A percentile compares a stretch with the other conserved stretches of the same genome.
Conservation (phyloP, 1,284 basidiomycete species). For the Kwoniella shivajii region DNA sequence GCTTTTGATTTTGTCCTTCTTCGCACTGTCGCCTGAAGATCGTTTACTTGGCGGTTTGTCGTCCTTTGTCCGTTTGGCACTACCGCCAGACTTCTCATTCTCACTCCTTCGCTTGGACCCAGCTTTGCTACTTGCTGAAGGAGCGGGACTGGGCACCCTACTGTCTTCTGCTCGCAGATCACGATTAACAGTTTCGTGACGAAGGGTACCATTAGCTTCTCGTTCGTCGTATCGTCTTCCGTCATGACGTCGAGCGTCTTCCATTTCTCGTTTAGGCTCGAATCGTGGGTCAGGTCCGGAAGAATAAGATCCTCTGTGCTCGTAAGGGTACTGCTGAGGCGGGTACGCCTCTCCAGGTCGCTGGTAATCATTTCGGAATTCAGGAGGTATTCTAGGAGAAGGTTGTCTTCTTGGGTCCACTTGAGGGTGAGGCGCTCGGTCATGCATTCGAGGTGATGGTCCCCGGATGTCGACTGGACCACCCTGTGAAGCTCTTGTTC, state of each 20-base stretch:
- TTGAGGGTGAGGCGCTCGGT: constrained; percentile 25
- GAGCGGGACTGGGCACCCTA: constrained; percentile 43
- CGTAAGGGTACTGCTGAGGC: constrained; percentile 24
- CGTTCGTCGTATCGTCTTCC: constrained; percentile 11
- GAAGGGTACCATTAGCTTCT: constrained; percentile 12
- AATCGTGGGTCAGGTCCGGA: constrained; percentile 25
- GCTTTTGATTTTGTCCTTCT: constrained; percentile 18
- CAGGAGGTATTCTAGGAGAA: constrained; percentile 29
- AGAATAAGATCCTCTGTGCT: constrained; percentile 21
- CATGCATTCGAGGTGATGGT: constrained; percentile 40
- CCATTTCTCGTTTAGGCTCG: constrained; percentile 21
- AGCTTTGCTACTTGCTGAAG: constrained; percentile 25
- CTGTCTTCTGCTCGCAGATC: constrained; percentile 30
- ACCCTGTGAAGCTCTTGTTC: constrained; percentile 13
- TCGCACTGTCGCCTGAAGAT: constrained; percentile 15
- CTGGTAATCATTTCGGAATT: constrained; percentile 19
- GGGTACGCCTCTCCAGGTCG: constrained; percentile 20
- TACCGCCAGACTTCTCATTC: constrained; percentile 30
- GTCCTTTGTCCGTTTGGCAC: constrained; percentile 24
- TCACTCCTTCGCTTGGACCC: constrained; percentile 23
- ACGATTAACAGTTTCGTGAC: constrained; percentile 23
- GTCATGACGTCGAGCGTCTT: constrained; percentile 17
- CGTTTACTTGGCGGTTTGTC: constrained; percentile 22
- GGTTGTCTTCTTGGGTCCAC: constrained; percentile 24
- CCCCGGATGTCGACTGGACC: constrained; percentile 28